These are phyloP conservation scores for Ogataea saltuana DNA, from an alignment of 805 yeast genomes.

Conservation along the genomic window DNA sequence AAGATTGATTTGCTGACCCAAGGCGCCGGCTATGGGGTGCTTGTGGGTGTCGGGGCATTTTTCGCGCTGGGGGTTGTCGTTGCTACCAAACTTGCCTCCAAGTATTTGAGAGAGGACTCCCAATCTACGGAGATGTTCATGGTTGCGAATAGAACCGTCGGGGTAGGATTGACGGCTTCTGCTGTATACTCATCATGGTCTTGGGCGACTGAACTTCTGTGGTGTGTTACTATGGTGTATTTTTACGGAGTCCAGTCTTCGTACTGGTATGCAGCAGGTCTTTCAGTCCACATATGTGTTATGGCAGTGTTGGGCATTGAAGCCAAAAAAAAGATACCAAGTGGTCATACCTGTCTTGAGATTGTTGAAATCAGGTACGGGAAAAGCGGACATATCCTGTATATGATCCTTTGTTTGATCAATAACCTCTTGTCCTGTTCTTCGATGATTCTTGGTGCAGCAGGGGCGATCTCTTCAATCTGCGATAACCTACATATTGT, in stretches of 20 bases:
- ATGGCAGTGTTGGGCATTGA: conserved; percentile 24
- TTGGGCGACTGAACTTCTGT: conserved; percentile 27
- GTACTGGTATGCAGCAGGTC: conserved; percentile 27
- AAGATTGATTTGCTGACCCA: conserved; percentile 21
- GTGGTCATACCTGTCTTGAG: conserved; percentile 30
- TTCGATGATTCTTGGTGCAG: conserved; percentile 32
- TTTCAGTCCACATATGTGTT: conserved; percentile 26
- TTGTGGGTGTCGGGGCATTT: conserved; percentile 36
- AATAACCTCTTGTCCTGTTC: conserved; percentile 33
- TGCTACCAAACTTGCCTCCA: conserved; percentile 30
- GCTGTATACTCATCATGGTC: conserved; percentile 35
- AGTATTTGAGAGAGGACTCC: conserved; percentile 27
- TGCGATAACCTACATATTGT: conserved; percentile 26
- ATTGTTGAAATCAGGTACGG: conserved; percentile 31
- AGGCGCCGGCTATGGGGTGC: conserved; percentile 36
- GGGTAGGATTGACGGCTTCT: conserved; percentile 39
- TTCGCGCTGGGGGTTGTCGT: conserved; percentile 36
- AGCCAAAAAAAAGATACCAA: conserved; percentile 27
- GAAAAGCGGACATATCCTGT: conserved; percentile 20
- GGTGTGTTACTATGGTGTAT: conserved; percentile 29
- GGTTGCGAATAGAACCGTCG: conserved; percentile 63
- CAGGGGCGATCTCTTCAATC: conserved; percentile 33
- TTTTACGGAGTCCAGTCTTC: conserved; percentile 30
- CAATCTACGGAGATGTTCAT: conserved; percentile 60
- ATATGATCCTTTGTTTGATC: conserved; percentile 23